phyloP scores from a whole-genome alignment of 2,329 filamentous ascomycete genomes.

The Septoria linicola region DNA sequence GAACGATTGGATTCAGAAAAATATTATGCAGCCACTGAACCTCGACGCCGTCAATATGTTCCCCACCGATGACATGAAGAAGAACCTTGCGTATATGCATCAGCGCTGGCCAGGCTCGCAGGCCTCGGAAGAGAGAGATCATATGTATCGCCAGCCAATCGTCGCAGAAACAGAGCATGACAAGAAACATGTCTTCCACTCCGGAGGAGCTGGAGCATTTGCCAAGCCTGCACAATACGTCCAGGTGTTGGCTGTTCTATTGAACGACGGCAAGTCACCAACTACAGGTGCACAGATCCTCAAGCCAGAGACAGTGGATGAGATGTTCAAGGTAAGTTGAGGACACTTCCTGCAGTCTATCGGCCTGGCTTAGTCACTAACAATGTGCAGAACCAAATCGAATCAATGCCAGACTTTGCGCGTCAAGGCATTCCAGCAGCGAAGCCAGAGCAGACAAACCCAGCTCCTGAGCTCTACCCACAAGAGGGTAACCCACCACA shows the following conservation, averaged over 20 bases:
- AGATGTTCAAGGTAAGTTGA: slow-evolving; percentile 53
- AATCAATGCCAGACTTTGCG: slow-evolving; percentile 39
- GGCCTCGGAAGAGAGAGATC: slow-evolving; percentile 46
- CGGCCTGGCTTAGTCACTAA: background rate
- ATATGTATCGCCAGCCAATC: slow-evolving; percentile 52
- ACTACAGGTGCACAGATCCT: slow-evolving; percentile 57
- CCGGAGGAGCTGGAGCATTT: slow-evolving; percentile 63
- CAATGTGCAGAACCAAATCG: slow-evolving; percentile 37
- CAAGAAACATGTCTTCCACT: slow-evolving; percentile 52
- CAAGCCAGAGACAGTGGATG: slow-evolving; percentile 56
- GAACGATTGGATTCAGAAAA: slow-evolving; percentile 48
- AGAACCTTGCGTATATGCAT: slow-evolving; percentile 59
- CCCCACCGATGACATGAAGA: slow-evolving; percentile 55
- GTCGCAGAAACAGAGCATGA: slow-evolving; percentile 47
- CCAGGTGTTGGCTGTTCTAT: slow-evolving; percentile 60
- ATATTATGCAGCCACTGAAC: slow-evolving; percentile 50
- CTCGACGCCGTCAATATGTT: slow-evolving; percentile 58
- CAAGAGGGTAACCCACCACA: slow-evolving; percentile 53
- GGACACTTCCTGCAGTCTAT: background rate
- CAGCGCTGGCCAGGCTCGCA: slow-evolving; percentile 45
- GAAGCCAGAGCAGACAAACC: slow-evolving; percentile 39
- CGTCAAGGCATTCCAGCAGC: slow-evolving; percentile 36
- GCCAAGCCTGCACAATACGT: slow-evolving; percentile 60
- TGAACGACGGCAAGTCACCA: slow-evolving; percentile 65
- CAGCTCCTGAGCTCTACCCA: slow-evolving; percentile 43